Evolutionary conservation across 345 rosid species (phyloP).

Genomic region (Euphorbia tirucalli): DNA sequence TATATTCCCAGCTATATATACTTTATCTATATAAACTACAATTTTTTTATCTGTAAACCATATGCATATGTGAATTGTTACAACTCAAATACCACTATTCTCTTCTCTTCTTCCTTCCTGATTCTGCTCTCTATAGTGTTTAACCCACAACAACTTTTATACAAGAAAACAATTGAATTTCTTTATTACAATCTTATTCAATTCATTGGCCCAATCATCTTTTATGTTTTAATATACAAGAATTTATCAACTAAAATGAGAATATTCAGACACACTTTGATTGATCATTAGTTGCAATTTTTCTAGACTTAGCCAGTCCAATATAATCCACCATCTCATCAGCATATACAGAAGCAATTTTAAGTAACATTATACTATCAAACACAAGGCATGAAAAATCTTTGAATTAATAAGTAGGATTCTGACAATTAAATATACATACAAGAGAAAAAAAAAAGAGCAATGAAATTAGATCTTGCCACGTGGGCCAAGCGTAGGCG

Average conservation of each 20-base stretch:
- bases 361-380: not conserved
- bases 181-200: no score
- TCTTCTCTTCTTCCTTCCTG: no score
- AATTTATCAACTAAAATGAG: no score
- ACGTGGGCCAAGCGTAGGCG: slow-evolving; percentile 85
- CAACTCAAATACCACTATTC: slow-evolving; percentile 15
- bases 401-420: slow-evolving; percentile 14
- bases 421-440: slow-evolving; percentile 16
- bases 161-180: no score
- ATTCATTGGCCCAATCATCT: no score
- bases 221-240: no score
- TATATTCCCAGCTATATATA: not conserved
- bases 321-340: not conserved
- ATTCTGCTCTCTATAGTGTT: no score
- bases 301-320: not conserved
- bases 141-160: no score
- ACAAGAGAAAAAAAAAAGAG: slow-evolving; percentile 16
- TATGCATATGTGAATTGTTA: slow-evolving; percentile 18
- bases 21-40: slow-evolving; percentile 18
- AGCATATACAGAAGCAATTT: not conserved
- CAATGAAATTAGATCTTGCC: slow-evolving; percentile 64
- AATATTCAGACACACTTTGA: no score
- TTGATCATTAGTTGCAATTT: not conserved
- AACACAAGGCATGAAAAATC: slow-evolving; percentile 2
- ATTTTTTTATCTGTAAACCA: slow-evolving; percentile 13